Percentiles rank a stretch among this genome's conserved stretches.
These are phyloP conservation scores for Fusarium poae DNA, from an alignment of 2,329 filamentous ascomycete species.

Conservation along the genomic window DNA sequence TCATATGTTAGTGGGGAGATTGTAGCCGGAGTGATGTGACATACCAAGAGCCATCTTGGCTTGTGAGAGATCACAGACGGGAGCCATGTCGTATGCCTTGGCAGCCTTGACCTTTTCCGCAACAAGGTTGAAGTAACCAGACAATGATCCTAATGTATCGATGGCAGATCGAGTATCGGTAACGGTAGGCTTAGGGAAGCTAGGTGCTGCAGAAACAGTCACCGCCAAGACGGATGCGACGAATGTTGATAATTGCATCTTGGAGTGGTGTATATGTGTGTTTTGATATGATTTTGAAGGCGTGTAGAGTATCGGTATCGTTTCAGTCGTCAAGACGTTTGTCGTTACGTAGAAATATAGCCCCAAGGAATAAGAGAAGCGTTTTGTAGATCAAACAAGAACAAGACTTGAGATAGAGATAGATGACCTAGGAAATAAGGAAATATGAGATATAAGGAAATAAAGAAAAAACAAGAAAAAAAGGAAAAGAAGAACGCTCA, in stretches of 20 bases:
- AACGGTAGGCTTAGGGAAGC: slow-evolving; percentile 55
- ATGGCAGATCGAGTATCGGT: slow-evolving; percentile 54
- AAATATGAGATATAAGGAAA: slow-evolving; percentile 43
- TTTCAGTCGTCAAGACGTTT: slow-evolving; percentile 32
- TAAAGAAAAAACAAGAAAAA: slow-evolving; percentile 20
- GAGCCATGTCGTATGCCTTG: slow-evolving; percentile 57
- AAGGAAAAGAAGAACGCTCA: slow-evolving; percentile 37
- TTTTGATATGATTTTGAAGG: slow-evolving; percentile 13
- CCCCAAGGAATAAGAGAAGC: slow-evolving; percentile 24
- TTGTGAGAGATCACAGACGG: slow-evolving; percentile 67
- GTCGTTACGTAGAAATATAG: slow-evolving; percentile 32
- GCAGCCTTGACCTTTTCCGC: slow-evolving; percentile 66
- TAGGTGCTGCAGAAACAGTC: slow-evolving; percentile 63
- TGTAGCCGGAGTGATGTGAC: slow-evolving; percentile 49
- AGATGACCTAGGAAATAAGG: slow-evolving; percentile 44
- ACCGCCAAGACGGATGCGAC: slow-evolving; percentile 60
- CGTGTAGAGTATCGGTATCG: slow-evolving; percentile 25
- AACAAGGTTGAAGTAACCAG: slow-evolving; percentile 72
- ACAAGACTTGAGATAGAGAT: slow-evolving; percentile 19
- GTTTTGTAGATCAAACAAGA: slow-evolving; percentile 29
- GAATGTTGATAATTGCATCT: slow-evolving; percentile 66
- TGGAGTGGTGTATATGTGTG: slow-evolving; percentile 40
- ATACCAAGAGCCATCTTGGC: slow-evolving; percentile 65
- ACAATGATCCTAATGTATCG: slow-evolving; percentile 61
- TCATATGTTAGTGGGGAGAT: slow-evolving; percentile 21